Base-by-base conservation (phyloP, 2,329 filamentous ascomycete genomes). In the Xylaria hypoxylon region DNA sequence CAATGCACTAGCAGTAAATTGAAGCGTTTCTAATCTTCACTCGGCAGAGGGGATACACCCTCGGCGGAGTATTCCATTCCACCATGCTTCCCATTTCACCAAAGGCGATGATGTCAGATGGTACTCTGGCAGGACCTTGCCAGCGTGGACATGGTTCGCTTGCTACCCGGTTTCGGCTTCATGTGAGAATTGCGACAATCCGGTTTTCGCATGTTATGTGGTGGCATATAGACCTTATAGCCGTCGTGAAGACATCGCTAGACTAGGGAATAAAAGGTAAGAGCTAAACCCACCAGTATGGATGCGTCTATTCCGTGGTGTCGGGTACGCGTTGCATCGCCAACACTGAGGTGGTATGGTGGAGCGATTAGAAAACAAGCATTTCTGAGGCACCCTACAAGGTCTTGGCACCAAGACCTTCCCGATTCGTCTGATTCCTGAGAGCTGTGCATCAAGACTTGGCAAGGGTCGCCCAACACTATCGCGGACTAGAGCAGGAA, bases 331-430 rank as follows among this genome's bases (percentile, higher is more conserved):
- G 51, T 24, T 57, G 52, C 51, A 44, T 62, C 31, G 31, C 31
- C 48, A 47, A 55, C 19, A 53, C 35, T 3, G 22, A 38, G 40
- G 26, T n/a, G 42, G 42, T n/a, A n/a, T n/a, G n/a, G n/a, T n/a
- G n/a, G n/a, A 55, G 59, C 24, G 52, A 24, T 45, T 57, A 51
- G 52, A 44, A 57, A 57, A 63, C 60, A 64, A 60, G 56, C 56
- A 33, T 64, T 64, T 48, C 17, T 38, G 55, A 64, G 55, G 50
- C 48, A 59, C 47, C 50, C 59, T 45, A 45, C 45, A 35, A 45
- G 38, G 26, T 22, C 62, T 64, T 64, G 47, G 62, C 53, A 59
- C 42, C 47, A 64, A 45, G 62, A 64, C 62, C 62, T 64, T 64
- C 62, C 62, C 56, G 48, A 64, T 64, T 48, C 22, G 56, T 52